These are phyloP conservation scores for Raphanus sativus DNA, from an alignment of 345 rosid species.

Conservation along the genomic window DNA sequence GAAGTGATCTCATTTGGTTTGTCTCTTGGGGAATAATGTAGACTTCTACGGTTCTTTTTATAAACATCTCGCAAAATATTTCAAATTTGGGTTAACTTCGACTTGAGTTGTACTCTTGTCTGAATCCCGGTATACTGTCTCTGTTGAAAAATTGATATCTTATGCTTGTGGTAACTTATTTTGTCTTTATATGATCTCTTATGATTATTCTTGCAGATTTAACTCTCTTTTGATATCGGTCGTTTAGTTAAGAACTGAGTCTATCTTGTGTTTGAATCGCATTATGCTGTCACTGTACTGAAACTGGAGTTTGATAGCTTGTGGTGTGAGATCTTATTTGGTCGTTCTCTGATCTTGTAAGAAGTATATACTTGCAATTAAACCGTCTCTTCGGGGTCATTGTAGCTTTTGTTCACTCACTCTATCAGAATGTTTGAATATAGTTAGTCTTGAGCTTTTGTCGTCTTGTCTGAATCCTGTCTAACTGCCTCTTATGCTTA, in stretches of 20 bases:
- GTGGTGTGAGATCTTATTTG: slow-evolving; percentile 6
- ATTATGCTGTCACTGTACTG: neutral
- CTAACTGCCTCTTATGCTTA: neutral
- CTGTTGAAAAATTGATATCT: slow-evolving; percentile 1
- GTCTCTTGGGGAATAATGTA: neutral
- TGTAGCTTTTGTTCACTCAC: neutral
- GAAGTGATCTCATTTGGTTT: slow-evolving; percentile 31
- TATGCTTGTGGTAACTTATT: neutral
- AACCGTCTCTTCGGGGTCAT: neutral
- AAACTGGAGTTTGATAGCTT: slow-evolving; percentile 10
- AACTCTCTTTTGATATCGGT: neutral
- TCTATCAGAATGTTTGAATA: neutral
- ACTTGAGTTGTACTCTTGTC: slow-evolving; percentile 19
- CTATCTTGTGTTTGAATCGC: neutral
- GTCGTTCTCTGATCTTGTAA: neutral
- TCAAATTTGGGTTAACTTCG: neutral
- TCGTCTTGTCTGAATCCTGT: neutral
- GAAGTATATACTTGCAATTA: neutral
- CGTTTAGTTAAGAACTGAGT: neutral
- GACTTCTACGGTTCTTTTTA: neutral
- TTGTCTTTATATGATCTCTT: neutral
- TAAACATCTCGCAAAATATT: neutral
- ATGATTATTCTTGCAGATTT: neutral
- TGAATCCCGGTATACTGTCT: slow-evolving; percentile 7
- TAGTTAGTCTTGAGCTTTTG: neutral